Evolutionary conservation across 331 rosid genomes (phyloP).

Genomic region (Quercus tomentella): DNA sequence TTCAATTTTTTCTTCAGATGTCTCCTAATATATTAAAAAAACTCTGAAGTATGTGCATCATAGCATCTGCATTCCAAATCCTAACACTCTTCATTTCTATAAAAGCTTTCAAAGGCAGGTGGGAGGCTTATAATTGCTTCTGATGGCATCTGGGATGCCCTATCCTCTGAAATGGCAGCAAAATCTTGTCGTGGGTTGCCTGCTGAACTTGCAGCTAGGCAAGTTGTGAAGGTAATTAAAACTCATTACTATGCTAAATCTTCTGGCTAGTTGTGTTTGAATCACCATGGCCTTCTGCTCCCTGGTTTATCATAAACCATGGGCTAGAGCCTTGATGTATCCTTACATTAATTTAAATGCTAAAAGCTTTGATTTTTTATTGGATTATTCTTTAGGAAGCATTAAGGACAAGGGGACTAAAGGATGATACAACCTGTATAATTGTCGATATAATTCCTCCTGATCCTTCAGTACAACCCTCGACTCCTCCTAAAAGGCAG

Average conservation of each 20-base stretch:
- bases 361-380: background rate
- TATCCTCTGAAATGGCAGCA: constrained; percentile 86
- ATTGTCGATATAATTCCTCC: constrained; percentile 92
- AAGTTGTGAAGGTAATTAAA: constrained; percentile 80
- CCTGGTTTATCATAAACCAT: constrained; percentile 5
- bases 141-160: constrained; percentile 97
- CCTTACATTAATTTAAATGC: background rate
- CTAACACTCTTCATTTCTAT: constrained; percentile 24
- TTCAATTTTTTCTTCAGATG: too few relatives aligned
- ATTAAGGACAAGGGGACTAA: constrained; percentile 74
- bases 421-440: constrained; percentile 93
- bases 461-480: constrained; percentile 45
- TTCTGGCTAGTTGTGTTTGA: background rate
- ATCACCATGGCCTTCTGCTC: constrained; percentile 5
- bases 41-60: constrained; percentile 5
- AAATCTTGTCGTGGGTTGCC: constrained; percentile 84
- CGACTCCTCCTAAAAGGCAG: constrained; percentile 65
- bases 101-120: constrained; percentile 74
- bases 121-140: constrained; percentile 97
- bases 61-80: constrained; percentile 4
- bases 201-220: constrained; percentile 91
- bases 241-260: background rate
- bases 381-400: constrained; percentile 56
- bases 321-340: background rate
- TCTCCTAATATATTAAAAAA: background rate